Conservation (phyloP, 208 protist genomes). For the Balamuthia mandrillaris region DNA sequence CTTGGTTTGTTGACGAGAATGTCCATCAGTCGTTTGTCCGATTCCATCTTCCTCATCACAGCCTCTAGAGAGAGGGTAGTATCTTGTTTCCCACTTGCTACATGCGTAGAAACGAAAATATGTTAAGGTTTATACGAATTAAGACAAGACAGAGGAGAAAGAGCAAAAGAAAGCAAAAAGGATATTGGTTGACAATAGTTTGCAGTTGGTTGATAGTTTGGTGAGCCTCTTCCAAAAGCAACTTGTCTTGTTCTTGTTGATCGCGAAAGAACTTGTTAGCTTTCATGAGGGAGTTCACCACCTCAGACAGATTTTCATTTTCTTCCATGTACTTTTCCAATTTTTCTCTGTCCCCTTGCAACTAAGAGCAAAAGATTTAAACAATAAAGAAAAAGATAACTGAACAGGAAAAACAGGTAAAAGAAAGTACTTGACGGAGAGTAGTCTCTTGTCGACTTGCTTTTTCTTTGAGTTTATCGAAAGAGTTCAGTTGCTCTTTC, state of each 20-base stretch:
- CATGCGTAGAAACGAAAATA: no score
- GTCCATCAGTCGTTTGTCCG: no score
- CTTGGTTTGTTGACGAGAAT: no score
- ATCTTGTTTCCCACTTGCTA: no score
- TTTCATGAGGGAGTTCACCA: slow-evolving; percentile 12
- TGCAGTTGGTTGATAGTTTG: neutral
- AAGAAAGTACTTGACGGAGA: neutral
- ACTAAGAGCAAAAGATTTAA: no score
- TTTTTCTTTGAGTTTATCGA: neutral
- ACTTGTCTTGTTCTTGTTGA: neutral
- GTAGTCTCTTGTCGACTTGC: neutral
- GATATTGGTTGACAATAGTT: neutral
- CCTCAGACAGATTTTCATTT: neutral
- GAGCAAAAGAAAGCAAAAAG: no score
- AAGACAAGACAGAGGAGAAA: neutral
- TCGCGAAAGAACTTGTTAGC: neutral
- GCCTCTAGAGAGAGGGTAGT: no score
- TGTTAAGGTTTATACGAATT: neutral
- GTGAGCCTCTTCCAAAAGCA: neutral
- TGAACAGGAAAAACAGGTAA: neutral
- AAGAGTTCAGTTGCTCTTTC: neutral
- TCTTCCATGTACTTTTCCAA: neutral
- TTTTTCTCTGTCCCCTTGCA: neutral
- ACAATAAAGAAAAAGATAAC: neutral
- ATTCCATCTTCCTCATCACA: no score